Conservation (phyloP, 495 filamentous ascomycete genomes). For the Penicillium salamii region DNA sequence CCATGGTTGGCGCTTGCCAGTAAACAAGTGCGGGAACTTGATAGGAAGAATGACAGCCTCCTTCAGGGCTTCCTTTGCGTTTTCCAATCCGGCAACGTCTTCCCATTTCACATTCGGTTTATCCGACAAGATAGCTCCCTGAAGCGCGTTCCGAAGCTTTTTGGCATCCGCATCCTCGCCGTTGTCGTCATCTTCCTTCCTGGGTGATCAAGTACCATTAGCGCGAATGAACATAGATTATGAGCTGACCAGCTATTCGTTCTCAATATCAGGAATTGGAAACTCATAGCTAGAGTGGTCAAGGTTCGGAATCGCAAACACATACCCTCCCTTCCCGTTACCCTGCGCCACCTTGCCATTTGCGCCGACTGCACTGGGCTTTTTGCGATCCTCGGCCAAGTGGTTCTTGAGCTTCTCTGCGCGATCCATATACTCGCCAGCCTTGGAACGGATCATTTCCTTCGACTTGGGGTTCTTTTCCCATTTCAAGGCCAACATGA, state of each 20-base stretch:
- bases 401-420: conserved; percentile 96
- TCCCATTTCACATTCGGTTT: conserved; percentile 97
- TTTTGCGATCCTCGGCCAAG: conserved; percentile 73
- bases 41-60: conserved; percentile 96
- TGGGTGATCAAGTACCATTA: conserved; percentile 19
- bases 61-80: conserved; percentile 94
- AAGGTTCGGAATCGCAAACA: conserved; percentile 9
- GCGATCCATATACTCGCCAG: conserved; percentile 94
- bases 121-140: conserved; percentile 89
- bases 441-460: conserved; percentile 92
- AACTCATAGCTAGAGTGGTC: not conserved
- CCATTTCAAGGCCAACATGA: conserved; percentile 97
- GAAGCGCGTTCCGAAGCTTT: conserved; percentile 85
- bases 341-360: conserved; percentile 76
- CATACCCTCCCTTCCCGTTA: conserved; percentile 63
- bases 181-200: conserved; percentile 62
- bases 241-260: not conserved
- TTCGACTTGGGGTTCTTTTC: conserved; percentile 96
- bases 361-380: conserved; percentile 76
- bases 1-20: conserved; percentile 97
- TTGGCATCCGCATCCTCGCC: conserved; percentile 85
- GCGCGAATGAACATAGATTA: not conserved
- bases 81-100: conserved; percentile 94
- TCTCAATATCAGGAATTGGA: not conserved
- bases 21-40: conserved; percentile 95